phyloP scores from a whole-genome alignment of 192 early-diverging fungal genomes.

The Umbelopsis sp. region DNA sequence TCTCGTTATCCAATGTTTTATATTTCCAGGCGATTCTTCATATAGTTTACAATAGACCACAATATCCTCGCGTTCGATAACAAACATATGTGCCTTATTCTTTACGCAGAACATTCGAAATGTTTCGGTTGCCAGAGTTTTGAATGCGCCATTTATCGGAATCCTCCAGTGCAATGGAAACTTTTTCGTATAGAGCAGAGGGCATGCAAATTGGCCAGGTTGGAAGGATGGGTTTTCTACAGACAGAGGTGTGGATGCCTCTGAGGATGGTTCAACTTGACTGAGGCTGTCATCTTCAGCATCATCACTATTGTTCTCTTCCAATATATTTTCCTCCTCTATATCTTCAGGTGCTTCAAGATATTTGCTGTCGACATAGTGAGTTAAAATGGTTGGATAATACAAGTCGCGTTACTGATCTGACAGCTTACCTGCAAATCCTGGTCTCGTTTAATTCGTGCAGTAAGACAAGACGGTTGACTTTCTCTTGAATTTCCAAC shows the following conservation, averaged over 20 bases:
- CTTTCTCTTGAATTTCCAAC: constrained; percentile 53
- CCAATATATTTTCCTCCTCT: constrained; percentile 36
- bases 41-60: constrained; percentile 59
- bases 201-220: constrained; percentile 72
- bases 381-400: not conserved
- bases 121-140: constrained; percentile 48
- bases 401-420: not conserved
- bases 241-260: not conserved
- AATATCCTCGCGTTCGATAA: constrained; percentile 54
- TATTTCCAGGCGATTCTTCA: constrained; percentile 25
- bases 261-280: not conserved
- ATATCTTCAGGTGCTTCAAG: constrained; percentile 45
- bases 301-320: constrained; percentile 27
- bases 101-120: constrained; percentile 62
- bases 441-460: constrained; percentile 62
- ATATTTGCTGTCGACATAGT: constrained; percentile 44
- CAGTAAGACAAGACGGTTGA: constrained; percentile 65
- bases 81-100: constrained; percentile 76
- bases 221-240: constrained; percentile 29
- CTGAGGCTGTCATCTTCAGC: not conserved
- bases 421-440: constrained; percentile 54
- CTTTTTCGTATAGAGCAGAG: constrained; percentile 55
- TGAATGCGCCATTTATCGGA: constrained; percentile 64
- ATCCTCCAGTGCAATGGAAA: constrained; percentile 79
- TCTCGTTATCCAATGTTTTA: not conserved